These are phyloP conservation scores for Musa balbisiana DNA, from an alignment of 202 grass and related monocot species.

Conservation along the genomic window DNA sequence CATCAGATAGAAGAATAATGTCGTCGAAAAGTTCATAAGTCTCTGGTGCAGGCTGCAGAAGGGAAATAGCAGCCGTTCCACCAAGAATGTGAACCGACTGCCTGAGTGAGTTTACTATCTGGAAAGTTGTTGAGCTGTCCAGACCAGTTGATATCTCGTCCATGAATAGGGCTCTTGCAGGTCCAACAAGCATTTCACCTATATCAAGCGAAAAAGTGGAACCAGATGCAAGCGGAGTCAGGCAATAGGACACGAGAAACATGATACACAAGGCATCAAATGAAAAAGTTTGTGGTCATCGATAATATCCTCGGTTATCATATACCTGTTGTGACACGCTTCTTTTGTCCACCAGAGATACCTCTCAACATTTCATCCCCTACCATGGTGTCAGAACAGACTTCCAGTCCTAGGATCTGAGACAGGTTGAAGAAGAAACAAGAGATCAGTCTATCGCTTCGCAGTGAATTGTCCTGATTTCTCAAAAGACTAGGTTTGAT, in stretches of 20 bases:
- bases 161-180: slow-evolving; percentile 91
- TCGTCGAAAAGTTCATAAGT: slow-evolving; percentile 93
- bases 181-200: slow-evolving; percentile 99
- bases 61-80: slow-evolving; percentile 76
- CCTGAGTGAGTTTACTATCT: slow-evolving; percentile 89
- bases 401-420: slow-evolving; percentile 18
- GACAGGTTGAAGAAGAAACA: background rate
- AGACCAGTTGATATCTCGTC: slow-evolving; percentile 99
- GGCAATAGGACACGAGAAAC: background rate
- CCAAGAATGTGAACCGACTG: slow-evolving; percentile 88
- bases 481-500: too few relatives aligned
- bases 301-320: too few relatives aligned
- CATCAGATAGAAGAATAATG: slow-evolving; percentile 87
- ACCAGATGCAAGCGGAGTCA: background rate
- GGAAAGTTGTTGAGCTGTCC: slow-evolving; percentile 94
- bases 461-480: too few relatives aligned
- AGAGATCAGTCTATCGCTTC: too few relatives aligned
- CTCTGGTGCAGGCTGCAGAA: slow-evolving; percentile 92
- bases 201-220: background rate
- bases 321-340: slow-evolving; percentile 22
- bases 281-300: too few relatives aligned
- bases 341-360: slow-evolving; percentile 19
- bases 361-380: slow-evolving; percentile 24
- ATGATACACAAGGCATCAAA: background rate
- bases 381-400: slow-evolving; percentile 23